Evolutionary conservation across 2,329 filamentous ascomycete species (phyloP).

Genomic region (Ustilaginoidea virens): DNA sequence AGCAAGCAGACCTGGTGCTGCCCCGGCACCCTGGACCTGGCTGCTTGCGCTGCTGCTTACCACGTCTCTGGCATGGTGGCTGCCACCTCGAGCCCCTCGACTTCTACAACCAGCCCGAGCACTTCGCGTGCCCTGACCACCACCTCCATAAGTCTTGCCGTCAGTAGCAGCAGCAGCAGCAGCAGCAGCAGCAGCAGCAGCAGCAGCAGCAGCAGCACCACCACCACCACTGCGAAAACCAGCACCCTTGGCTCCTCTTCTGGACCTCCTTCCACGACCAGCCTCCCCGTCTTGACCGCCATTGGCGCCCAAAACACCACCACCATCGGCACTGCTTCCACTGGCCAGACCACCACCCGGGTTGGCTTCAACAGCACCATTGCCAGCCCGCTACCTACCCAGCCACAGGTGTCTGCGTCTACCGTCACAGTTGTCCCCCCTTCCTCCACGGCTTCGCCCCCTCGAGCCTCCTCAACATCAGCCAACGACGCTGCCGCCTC

Average conservation of each 20-base stretch:
- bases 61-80: conserved; percentile 29
- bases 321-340: conserved; percentile 11
- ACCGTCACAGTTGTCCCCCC: conserved; percentile 6
- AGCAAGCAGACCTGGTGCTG: conserved; percentile 42
- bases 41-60: conserved; percentile 37
- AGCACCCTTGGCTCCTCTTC: conserved; percentile 8
- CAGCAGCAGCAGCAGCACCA: conserved; percentile 12
- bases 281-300: conserved; percentile 9
- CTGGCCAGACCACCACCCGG: conserved; percentile 14
- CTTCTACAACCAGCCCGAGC: conserved; percentile 13
- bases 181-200: conserved; percentile 12
- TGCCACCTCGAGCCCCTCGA: conserved; percentile 16
- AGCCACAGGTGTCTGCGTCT: conserved; percentile 9
- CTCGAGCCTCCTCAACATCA: no score
- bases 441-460: conserved; percentile 9
- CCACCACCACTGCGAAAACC: conserved; percentile 13
- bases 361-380: conserved; percentile 18
- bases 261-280: conserved; percentile 11
- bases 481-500: conserved; percentile 15
- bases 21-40: conserved; percentile 36
- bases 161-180: conserved; percentile 8
- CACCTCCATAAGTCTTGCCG: conserved; percentile 9
- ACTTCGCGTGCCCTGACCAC: conserved; percentile 10
- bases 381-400: conserved; percentile 10
- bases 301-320: conserved; percentile 10